Evolutionary conservation across 129 eudicot genomes (phyloP), one percentile per base, ranked within the genome.

Genomic region (Helichrysum umbraculigerum): DNA sequence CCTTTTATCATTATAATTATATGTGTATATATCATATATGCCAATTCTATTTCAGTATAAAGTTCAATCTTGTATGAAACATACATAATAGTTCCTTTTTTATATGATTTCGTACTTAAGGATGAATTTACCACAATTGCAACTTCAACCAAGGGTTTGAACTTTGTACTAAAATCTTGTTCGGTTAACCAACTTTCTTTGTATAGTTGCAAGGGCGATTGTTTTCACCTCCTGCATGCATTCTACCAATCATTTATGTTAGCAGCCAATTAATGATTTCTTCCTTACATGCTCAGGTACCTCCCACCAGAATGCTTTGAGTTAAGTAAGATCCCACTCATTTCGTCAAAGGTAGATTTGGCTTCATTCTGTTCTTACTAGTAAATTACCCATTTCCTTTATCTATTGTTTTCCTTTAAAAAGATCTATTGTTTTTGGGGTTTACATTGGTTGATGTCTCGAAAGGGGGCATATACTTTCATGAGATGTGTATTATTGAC

Each of bases 231-330:
- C 6, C 7, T 19, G 32, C 6, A 8, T 5, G 51, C 71, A 67
- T 67, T 37, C 7, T 67, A 20, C 33, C 16, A 16, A 32, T 65
- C 14, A 29, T 16, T 74, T 57, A 66, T 37, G n/a, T 51, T 33
- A 28, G 66, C 35, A 12, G 29, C 35, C 30, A 37, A 56, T 51
- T 44, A 21, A 72, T 66, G 32, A 78, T 66, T 50, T 60, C 41
- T 42, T 60, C 66, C 47, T 58, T 67, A 37, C 69, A 50, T 74
- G 51, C 73, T 76, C 83, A 94, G 98, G 98, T 94, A 94, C 85
- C 89, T 94, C 37, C 98, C 98, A 44, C 98, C 98, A 67, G 98
- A 94, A 77, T 94, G 98, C 86, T 94, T 94, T 91, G 98, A 94
- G 89, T 87, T 94, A 66, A 88, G 75, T 83, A 94, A 79, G 88